Evolutionary conservation across 2,329 filamentous ascomycete species (phyloP).

Genomic region (Exserohilum turcica): DNA sequence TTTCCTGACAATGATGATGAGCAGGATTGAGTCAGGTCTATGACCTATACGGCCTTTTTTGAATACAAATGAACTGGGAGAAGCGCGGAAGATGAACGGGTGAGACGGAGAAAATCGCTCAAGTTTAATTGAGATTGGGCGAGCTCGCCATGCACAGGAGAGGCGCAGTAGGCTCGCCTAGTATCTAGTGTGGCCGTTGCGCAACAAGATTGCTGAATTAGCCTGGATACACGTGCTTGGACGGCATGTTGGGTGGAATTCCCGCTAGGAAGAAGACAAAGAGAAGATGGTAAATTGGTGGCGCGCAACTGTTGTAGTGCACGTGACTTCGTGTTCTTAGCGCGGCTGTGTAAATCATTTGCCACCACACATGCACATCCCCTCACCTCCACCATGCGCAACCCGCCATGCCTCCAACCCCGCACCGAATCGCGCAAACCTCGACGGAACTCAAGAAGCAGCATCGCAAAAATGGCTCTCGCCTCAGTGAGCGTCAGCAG

Average conservation of each 20-base stretch:
- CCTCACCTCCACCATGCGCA: conserved; percentile 11
- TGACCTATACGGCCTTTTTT: not conserved
- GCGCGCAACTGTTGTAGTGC: too few species aligned
- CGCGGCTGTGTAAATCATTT: conserved; percentile 11
- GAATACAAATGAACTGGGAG: not conserved
- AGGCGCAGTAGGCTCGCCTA: not conserved
- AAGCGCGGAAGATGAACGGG: not conserved
- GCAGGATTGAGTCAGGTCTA: not conserved
- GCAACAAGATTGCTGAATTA: not conserved
- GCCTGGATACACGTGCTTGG: not conserved
- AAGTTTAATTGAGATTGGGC: not conserved
- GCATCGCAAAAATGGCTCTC: conserved; percentile 38
- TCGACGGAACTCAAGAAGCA: conserved; percentile 42
- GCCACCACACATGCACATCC: conserved; percentile 8
- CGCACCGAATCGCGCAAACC: conserved; percentile 40
- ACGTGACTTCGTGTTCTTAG: conserved; percentile 13
- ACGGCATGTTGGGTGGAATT: not conserved
- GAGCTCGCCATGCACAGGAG: not conserved
- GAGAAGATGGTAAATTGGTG: not conserved
- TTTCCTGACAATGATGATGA: conserved; percentile 1
- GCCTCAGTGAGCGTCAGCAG: conserved; percentile 32
- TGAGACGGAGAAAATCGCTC: not conserved
- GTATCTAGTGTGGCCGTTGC: not conserved
- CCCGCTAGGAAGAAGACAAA: not conserved
- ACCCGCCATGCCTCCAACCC: conserved; percentile 30